Evolutionary conservation across 2,329 filamentous ascomycete genomes (phyloP).

Genomic region (Colletotrichum sp.): DNA sequence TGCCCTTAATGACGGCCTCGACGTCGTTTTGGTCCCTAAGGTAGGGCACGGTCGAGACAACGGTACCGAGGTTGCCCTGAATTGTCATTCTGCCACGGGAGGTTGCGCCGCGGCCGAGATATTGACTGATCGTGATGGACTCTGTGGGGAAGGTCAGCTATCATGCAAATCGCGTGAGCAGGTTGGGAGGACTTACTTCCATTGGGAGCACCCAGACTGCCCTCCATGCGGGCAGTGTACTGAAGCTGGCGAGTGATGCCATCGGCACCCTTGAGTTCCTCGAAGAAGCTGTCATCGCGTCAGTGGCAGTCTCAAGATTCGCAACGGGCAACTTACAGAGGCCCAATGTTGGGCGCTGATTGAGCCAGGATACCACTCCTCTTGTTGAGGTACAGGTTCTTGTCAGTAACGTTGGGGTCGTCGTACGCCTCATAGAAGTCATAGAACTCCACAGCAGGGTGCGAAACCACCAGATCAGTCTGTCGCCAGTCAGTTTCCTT

Average conservation of each 20-base stretch:
- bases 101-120: conserved; percentile 68
- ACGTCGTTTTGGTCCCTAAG: conserved; percentile 64
- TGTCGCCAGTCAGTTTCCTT: conserved; percentile 19
- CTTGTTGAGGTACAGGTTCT: conserved; percentile 46
- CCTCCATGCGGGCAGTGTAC: conserved; percentile 70
- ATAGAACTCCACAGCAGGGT: conserved; percentile 58
- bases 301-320: background rate
- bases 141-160: conserved; percentile 26
- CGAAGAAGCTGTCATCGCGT: conserved; percentile 48
- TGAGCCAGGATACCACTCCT: conserved; percentile 67
- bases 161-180: background rate
- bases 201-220: conserved; percentile 44
- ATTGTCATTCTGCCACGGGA: conserved; percentile 68
- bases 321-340: conserved; percentile 43
- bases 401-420: conserved; percentile 48
- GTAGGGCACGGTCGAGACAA: conserved; percentile 65
- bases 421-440: conserved; percentile 69
- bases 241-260: conserved; percentile 68
- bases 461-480: conserved; percentile 51
- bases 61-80: conserved; percentile 59
- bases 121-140: conserved; percentile 60
- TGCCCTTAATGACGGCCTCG: conserved; percentile 66
- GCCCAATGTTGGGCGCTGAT: conserved; percentile 69
- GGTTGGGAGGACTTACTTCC: conserved; percentile 29
- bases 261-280: conserved; percentile 62